Evolutionary conservation across 352 stramenopile genomes (phyloP).

Genomic region (Phytophthora hybrid): DNA sequence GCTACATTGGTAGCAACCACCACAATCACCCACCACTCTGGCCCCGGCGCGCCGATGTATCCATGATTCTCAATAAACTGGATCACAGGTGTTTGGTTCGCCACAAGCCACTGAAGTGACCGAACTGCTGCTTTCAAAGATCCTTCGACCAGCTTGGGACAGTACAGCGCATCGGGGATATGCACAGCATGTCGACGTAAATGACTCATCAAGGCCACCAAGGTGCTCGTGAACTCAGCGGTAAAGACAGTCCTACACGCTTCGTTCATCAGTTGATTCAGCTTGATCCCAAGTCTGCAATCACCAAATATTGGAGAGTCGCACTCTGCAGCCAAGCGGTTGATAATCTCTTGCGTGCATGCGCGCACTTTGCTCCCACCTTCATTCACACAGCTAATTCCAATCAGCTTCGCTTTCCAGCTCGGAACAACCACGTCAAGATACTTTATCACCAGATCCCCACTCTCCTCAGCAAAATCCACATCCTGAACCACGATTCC

Average conservation of each 20-base stretch:
- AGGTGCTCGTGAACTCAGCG: slow-evolving; percentile 21
- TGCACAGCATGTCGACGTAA: slow-evolving; percentile 20
- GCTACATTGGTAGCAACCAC: slow-evolving; percentile 25
- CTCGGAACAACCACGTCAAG: slow-evolving; percentile 28
- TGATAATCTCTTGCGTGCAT: slow-evolving; percentile 21
- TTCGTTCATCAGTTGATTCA: slow-evolving; percentile 32
- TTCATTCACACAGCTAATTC: slow-evolving; percentile 23
- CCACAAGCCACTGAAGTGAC: slow-evolving; percentile 27
- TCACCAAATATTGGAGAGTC: slow-evolving; percentile 25
- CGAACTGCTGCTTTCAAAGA: slow-evolving; percentile 25
- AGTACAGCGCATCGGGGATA: slow-evolving; percentile 5
- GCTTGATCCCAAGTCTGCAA: slow-evolving; percentile 15
- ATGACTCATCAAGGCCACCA: slow-evolving; percentile 21
- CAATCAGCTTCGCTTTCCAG: slow-evolving; percentile 31
- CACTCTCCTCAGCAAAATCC: slow-evolving; percentile 8
- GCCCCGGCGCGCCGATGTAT: slow-evolving; percentile 5
- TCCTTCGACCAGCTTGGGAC: slow-evolving; percentile 31
- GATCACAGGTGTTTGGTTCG: slow-evolving; percentile 19
- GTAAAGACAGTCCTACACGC: slow-evolving; percentile 26
- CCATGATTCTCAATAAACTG: slow-evolving; percentile 4
- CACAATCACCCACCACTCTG: slow-evolving; percentile 35
- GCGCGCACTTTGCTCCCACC: background rate
- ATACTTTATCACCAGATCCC: slow-evolving; percentile 27
- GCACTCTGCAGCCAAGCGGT: slow-evolving; percentile 21
- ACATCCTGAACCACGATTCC: slow-evolving; percentile 24